Conservation (phyloP, 2,329 filamentous ascomycete genomes). For the Tolypocladium amazonense region DNA sequence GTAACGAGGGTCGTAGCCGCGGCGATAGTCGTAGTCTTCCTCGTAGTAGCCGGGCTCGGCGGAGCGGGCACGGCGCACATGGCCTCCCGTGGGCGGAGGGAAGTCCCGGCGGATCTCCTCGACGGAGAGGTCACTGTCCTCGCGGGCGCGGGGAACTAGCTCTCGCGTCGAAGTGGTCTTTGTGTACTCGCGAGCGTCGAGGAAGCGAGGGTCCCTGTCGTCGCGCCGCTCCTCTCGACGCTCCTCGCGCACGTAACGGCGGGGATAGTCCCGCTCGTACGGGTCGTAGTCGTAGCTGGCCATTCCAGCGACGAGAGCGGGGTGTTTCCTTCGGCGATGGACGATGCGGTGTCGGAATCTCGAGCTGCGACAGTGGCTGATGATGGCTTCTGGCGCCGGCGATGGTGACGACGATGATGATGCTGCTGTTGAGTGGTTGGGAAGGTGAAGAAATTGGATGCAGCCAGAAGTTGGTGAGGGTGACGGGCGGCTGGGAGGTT, state of each 20-base stretch:
- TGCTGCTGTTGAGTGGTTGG: not conserved
- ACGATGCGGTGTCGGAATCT: not conserved
- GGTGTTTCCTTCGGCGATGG: not conserved
- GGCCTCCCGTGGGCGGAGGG: constrained; percentile 51
- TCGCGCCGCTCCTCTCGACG: constrained; percentile 42
- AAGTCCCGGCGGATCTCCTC: constrained; percentile 83
- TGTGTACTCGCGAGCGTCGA: constrained; percentile 40
- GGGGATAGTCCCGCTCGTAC: constrained; percentile 40
- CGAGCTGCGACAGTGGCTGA: not conserved
- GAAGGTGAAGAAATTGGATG: not conserved
- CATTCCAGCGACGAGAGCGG: constrained; percentile 12
- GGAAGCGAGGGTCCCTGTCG: constrained; percentile 40
- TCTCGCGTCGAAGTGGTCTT: constrained; percentile 36
- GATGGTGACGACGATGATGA: not conserved
- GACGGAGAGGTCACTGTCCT: constrained; percentile 64
- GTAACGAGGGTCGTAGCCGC: constrained; percentile 37
- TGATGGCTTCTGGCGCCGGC: not conserved
- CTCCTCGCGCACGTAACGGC: constrained; percentile 44
- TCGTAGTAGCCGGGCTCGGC: constrained; percentile 51
- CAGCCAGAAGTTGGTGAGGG: not conserved
- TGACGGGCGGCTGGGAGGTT: not conserved
- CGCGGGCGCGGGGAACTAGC: constrained; percentile 48
- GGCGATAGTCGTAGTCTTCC: constrained; percentile 35
- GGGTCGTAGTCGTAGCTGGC: constrained; percentile 48
- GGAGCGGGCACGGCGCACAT: constrained; percentile 52